Evolutionary conservation across 2,329 filamentous ascomycete species (phyloP), one percentile per base, ranked within the genome.

Genomic region (Hansfordia pulvinata): DNA sequence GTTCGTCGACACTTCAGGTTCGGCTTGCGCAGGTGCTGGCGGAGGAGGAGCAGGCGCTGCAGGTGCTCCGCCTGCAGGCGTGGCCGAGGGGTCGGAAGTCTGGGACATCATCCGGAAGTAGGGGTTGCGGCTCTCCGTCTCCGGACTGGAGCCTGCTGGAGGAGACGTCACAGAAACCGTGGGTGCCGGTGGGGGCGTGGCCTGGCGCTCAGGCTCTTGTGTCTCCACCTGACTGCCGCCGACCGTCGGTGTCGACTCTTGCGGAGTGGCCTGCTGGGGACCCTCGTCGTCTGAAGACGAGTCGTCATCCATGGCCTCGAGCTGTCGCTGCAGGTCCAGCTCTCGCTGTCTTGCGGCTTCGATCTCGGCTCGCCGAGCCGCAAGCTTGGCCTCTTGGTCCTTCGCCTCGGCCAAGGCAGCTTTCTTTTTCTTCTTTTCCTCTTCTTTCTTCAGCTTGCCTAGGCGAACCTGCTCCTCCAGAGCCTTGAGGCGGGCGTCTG

Each of bases 401-500:
- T 84, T 88, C 6, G 85, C 73, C 39, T 90, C 83, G 26, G 79
- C 80, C 44, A 81, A 64, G 8, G 85, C 85, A 13, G 84, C 88
- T 58, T 93, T 86, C 61, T 85, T 90, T 41, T 71, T 78, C 35
- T 77, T 82, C 62, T 93, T 94, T 57, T 94, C 90, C 51, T 98
- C 90, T 39, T 92, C 81, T 54, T 93, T 96, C 63, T 84, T 88
- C 27, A 96, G 58, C 59, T 96, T 98, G 43, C 86, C 84, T 47
- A 86, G 82, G 35, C 76, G 77, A 27, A 96, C 85, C 52, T 94
- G 85, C 49, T 96, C 85, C 53, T 98, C 86, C 7, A 98, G 69
- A 10, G 84, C 85, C 47, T 76, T 83, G 14, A 96, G 67, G 26
- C 86, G 83, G 35, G 81, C 80, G 40, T 80, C 74, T 20, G 86